Base-by-base conservation (phyloP, 1,139 yeast genomes). In the Hemisphaericaspora xylofermentans region DNA sequence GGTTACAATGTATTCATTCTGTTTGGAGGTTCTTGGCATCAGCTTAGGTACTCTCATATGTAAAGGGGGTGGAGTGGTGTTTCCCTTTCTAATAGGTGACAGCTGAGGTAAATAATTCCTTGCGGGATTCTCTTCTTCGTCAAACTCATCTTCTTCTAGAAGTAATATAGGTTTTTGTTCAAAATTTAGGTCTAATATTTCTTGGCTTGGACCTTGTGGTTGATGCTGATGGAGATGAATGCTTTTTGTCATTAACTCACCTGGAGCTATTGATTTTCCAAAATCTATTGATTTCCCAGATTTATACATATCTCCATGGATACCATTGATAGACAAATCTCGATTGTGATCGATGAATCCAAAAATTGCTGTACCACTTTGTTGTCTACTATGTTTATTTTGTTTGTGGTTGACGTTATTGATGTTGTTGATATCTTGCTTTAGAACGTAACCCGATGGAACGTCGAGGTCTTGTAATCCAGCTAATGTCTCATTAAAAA, bases 301-400 rank as follows among this genome's bases (percentile, higher is more conserved):
- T 36, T 52, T 60, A 39, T 51, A 56, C 5, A 57, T 38, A 38
- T 56, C 61, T 7, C 18, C 35, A 4, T 62, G 55, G 6, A 67
- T 39, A 1, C 79, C 79, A n/a, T 68, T 67, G 18, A 76, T 60
- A 1, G 79, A 71, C 18, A 79, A 56, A 24, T 73, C 80, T 40
- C 76, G 68, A 47, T 70, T 76, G 54, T 80, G 85, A 39, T 73
- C 76, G 2, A 68, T 61, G 49, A 75, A 80, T 0, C 86, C 86
- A 56, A 80, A 80, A 29, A 80, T 80, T 6, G 84, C 84, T 1
- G 86, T 80, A 7, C 85, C 86, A 60, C 83, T 77, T 25, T 61
- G 57, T 44, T 68, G 68, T 37, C 76, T 54, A 36, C 64, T 54
- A 44, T 71, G 77, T 34, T 55, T 60, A 27, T 40, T 35, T 41